Base-by-base conservation (phyloP, 192 early-diverging fungal species). In the Diversispora epigaea region DNA sequence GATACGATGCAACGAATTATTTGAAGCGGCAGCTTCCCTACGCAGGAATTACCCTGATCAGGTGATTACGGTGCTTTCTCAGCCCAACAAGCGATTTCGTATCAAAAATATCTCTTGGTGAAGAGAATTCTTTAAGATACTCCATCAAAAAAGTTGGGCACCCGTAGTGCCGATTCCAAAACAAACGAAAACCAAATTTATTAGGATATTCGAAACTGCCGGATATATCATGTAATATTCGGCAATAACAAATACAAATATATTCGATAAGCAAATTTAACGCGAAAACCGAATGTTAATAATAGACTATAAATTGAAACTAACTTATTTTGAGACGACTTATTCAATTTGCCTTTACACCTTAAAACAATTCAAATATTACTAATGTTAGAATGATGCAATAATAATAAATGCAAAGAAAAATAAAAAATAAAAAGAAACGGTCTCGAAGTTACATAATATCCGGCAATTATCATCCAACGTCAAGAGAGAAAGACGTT, bases 31-130 rank as follows among this genome's bases (percentile, higher is more conserved):
- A 73, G 57, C 71, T 73, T 73, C 71, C 71, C 71, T 73, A 73
- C 71, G 71, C 71, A 73, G 71, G 71, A 6, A 73, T 73, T 73
- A 73, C 44, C 71, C 71, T 73, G 71, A 73, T 73, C 71, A 73
- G 71, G 71, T 73, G 40, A 41, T 73, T 46, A 73, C 71, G 57
- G 71, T 73, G 44, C 55, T 61, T 46, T 73, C 71, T 73, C 71
- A 73, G 71, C 71, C 57, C 71, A 61, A 62, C 12, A 19, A 21
- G 4, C 10, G 44, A 67, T 61, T 22, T 61, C 58, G 22, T 40
- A 61, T 11, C 58, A 61, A 7, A 22, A 61, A 11, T 12, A 61
- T 12, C 58, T 21, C 6, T 21, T 11, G 50, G 58, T 6, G 3
- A 9, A 61, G 22, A 11, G 3, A 61, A 61, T 5, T 61, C 50